Evolutionary conservation across 257 asterid genomes (phyloP).

Genomic region (Salvia rosmarinus): DNA sequence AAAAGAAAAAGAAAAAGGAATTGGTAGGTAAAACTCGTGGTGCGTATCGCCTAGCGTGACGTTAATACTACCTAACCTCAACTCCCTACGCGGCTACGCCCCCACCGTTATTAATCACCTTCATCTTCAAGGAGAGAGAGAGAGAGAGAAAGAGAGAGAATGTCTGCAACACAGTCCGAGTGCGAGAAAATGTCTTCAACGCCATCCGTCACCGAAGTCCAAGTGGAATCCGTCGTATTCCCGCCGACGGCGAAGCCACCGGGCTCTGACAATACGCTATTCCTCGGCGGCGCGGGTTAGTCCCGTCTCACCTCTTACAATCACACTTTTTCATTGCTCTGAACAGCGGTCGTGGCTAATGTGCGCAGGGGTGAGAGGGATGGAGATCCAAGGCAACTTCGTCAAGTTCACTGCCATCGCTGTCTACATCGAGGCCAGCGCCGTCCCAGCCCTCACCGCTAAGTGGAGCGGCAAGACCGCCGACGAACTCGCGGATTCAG

Average conservation of each 20-base stretch:
- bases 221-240: slow-evolving; percentile 61
- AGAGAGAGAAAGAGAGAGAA: neutral
- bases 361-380: slow-evolving; percentile 70
- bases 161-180: neutral
- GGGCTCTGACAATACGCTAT: slow-evolving; percentile 52
- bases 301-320: neutral
- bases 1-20: too few species aligned
- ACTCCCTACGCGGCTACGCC: neutral
- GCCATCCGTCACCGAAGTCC: slow-evolving; percentile 46
- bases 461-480: slow-evolving; percentile 81
- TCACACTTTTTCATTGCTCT: neutral
- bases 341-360: slow-evolving; percentile 26
- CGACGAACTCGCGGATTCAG: slow-evolving; percentile 62
- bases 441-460: slow-evolving; percentile 59
- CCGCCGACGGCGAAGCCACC: slow-evolving; percentile 68
- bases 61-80: neutral
- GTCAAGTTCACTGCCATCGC: slow-evolving; percentile 82
- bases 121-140: neutral
- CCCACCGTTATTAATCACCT: neutral
- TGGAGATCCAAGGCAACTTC: slow-evolving; percentile 69
- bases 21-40: slow-evolving; percentile 27
- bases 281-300: slow-evolving; percentile 94
- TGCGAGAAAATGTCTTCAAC: slow-evolving; percentile 19
- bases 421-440: slow-evolving; percentile 67
- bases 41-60: neutral